phyloP scores from a whole-genome alignment of 306 rosid species.

The Rosa multiflora region DNA sequence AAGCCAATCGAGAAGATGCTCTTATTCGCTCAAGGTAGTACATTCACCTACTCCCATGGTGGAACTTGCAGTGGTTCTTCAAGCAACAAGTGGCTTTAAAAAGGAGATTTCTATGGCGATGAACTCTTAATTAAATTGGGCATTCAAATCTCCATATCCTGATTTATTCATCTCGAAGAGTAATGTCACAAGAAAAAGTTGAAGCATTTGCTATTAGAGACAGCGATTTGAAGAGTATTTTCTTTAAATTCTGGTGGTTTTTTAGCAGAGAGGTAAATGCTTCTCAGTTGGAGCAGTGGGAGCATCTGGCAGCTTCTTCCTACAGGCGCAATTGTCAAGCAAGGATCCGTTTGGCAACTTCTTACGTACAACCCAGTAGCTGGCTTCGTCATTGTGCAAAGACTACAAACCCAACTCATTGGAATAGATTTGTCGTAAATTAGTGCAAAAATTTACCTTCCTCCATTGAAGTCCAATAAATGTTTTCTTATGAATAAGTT shows the following conservation, averaged over 20 bases:
- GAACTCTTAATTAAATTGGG: slow-evolving; percentile 23
- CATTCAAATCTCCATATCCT: slow-evolving; percentile 34
- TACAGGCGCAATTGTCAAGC: background rate
- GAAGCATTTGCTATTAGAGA: background rate
- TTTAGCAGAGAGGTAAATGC: background rate
- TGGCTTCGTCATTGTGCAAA: background rate
- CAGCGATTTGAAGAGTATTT: background rate
- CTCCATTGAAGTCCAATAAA: no score
- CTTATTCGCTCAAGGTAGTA: no score
- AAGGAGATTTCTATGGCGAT: no score
- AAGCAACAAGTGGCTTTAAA: no score
- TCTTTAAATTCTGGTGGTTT: background rate
- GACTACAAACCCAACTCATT: background rate
- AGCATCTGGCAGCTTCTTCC: background rate
- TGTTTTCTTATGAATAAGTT: no score
- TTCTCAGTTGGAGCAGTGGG: background rate
- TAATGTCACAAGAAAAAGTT: slow-evolving; percentile 15
- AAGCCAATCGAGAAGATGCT: no score
- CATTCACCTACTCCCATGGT: no score
- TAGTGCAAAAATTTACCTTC: background rate
- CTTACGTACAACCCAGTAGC: background rate
- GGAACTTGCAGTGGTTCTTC: no score
- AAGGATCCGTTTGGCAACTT: background rate
- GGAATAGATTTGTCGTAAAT: background rate
- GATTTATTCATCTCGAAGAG: slow-evolving; percentile 44